Evolutionary conservation across 164 flowering plant species (phyloP), one percentile per base, ranked within the genome.

Genomic region (Nymphaea thermarum): DNA sequence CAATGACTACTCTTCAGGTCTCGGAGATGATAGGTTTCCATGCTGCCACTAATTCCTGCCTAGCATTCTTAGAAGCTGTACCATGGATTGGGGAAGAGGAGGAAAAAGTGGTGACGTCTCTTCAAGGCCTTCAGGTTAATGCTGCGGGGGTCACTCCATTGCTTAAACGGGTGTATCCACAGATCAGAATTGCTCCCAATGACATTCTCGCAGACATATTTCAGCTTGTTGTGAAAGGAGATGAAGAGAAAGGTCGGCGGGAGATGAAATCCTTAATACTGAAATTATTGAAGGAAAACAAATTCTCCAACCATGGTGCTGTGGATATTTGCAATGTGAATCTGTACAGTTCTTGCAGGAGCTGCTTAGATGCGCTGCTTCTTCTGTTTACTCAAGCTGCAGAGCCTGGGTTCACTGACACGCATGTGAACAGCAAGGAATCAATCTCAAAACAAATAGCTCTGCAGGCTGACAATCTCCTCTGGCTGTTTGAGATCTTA

Each of bases 21-120:
- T 92, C 98, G 5, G 96, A 92, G 72, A 59, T 68, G 42, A 82
- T 95, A 70, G 86, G 91, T 14, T 95, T 87, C 74, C 75, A 68
- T 43, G 72, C 83, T 47, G 89, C 97, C 80, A 80, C 90, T 12
- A 75, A 80, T 42, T 82, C 93, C 55, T 92, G 99, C 73, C 78
- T 95, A 74, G 93, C 89, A 63, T 92, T 87, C 79, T 81, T 95
- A 72, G 99, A 95, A 82, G 98, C 98, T 47, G 99, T 81, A 44
- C 99, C 99, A 8, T 95, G 99, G 99, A 85, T 87, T 61, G 99
- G 96, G 62, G 96, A 89, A 63, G 98, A 94, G 74, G 97, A 94
- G 82, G 98, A 92, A 67, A 90, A 90, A 70, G 99, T 95, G 43
- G 85, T 95, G 53, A 80, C 93, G 4, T 87, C 96, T 3, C 77